Percentiles rank a stretch among this genome's conserved stretches.
Evolutionary conservation across 768 basidiomycete species (phyloP).

Genomic region (Tricholoma sp.): DNA sequence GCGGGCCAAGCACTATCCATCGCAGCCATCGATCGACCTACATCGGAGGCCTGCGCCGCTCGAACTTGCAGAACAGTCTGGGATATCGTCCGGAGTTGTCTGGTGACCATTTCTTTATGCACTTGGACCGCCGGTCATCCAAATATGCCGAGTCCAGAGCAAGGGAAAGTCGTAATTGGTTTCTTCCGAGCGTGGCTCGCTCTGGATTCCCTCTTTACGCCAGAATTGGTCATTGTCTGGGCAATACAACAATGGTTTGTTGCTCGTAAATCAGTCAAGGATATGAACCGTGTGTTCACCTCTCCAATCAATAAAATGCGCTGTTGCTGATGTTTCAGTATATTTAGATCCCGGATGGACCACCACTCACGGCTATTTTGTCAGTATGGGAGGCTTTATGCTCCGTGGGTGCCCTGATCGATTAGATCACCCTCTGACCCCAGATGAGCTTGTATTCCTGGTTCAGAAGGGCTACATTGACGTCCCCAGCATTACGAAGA

Average conservation of each 20-base stretch:
- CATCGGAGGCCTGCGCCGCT: not conserved
- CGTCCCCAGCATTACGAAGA: not conserved
- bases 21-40: not conserved
- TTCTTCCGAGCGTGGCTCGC: not conserved
- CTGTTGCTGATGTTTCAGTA: not conserved
- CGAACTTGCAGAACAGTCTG: not conserved
- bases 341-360: conserved; percentile 1
- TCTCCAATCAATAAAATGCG: not conserved
- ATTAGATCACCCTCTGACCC: not conserved
- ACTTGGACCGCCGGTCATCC: conserved; percentile 2
- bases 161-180: not conserved
- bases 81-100: conserved; percentile 1
- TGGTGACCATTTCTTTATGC: not conserved
- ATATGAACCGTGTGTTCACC: not conserved
- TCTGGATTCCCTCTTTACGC: not conserved
- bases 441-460: not conserved
- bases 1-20: not conserved
- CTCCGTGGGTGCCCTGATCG: not conserved
- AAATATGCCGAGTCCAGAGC: not conserved
- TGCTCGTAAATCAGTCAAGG: not conserved
- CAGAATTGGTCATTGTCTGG: conserved; percentile 1
- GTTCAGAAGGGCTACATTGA: not conserved
- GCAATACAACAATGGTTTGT: conserved; percentile 1
- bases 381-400: conserved; percentile 3
- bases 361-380: not conserved